Base-by-base conservation (phyloP, 108 stramenopile species). In the Conticribra guillardii region DNA sequence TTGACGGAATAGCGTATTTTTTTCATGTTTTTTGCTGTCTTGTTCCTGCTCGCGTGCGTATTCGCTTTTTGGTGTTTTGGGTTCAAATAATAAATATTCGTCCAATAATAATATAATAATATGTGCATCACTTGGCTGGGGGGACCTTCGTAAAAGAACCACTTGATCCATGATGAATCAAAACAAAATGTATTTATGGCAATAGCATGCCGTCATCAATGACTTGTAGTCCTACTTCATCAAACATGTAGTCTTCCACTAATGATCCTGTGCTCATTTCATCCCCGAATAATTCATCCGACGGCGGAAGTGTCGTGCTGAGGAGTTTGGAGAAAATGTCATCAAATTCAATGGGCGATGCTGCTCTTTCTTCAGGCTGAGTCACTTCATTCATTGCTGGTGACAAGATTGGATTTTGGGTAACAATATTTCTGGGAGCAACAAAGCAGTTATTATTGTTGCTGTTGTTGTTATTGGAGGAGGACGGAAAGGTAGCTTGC, bases 231-330 rank as follows among this genome's bases (percentile, higher is more conserved):
- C 26, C 46, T 18, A 0, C 18, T 23, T 45, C 60, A 29, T 58
- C 15, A 19, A 34, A 31, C 17, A 45, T 46, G 18, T 56, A 21
- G 24, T 49, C 56, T 33, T 76, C 74, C 0, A 48, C 49, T 44
- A 76, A 47, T 28, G 31, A 19, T 16, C 55, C 66, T 29, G 60
- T 8, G 11, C 55, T 61, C 50, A 56, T 61, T 3, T 78, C 68
- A 64, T 77, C 76, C 32, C 69, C 63, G 29, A 78, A 78, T 15
- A 78, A 48, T 19, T 69, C 76, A 8, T 78, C 76, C 2, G 76
- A 63, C 23, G 76, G 57, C 37, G 76, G 76, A 31, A 77, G 63
- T 22, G 76, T 46, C 2, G 76, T 70, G 26, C 64, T 65, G 32
- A 78, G 56, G 23, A 78, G 62, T 18, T 70, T 62, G 28, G 65